phyloP scores from a whole-genome alignment of 2,329 filamentous ascomycete genomes.

The Colletotrichum horii region DNA sequence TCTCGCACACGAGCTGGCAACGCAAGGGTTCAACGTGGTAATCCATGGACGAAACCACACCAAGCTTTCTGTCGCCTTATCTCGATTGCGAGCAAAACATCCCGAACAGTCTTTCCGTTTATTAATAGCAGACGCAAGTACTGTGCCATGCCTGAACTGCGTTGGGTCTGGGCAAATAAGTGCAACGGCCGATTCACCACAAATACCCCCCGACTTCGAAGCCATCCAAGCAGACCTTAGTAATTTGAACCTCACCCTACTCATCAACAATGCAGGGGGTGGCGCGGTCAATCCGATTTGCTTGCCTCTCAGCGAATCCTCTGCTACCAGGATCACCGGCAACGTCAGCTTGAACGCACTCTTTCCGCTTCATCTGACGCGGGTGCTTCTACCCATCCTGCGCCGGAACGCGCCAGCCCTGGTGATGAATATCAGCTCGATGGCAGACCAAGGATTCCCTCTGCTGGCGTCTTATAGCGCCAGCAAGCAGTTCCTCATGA shows the following conservation, averaged over 20 bases:
- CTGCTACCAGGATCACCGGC: background rate
- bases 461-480: background rate
- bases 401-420: background rate
- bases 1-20: background rate
- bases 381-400: background rate
- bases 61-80: background rate
- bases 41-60: background rate
- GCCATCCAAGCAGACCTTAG: background rate
- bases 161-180: background rate
- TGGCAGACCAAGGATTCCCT: background rate
- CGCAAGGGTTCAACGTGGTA: background rate
- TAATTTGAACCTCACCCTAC: background rate
- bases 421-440: background rate
- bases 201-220: rapidly evolving
- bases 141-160: background rate
- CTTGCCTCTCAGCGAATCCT: background rate
- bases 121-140: background rate
- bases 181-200: background rate
- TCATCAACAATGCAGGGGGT: background rate
- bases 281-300: background rate
- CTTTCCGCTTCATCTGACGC: background rate
- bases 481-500: background rate
- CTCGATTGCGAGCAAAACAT: background rate
- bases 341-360: background rate
- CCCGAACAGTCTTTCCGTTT: background rate